A percentile compares a stretch with the other conserved stretches of the same genome.
Conservation (phyloP, 2,329 filamentous ascomycete species). For the Lachnellula subtilissima region DNA sequence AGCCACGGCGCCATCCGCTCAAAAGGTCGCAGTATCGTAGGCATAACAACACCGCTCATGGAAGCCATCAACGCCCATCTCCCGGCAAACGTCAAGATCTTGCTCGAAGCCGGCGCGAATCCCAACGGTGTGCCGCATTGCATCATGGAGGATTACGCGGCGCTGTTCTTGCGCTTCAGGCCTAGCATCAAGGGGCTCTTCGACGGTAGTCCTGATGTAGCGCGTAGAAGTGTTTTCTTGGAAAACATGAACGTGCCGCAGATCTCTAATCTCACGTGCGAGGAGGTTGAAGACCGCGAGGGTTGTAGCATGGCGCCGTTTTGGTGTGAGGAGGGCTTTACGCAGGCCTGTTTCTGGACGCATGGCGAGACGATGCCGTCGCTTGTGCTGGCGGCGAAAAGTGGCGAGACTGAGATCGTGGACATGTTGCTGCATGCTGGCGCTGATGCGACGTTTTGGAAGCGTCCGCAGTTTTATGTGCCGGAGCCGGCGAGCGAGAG, state of each 20-base stretch:
- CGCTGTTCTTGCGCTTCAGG: slow-evolving; percentile 17
- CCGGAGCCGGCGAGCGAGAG: slow-evolving; percentile 10
- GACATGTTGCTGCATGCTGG: slow-evolving; percentile 12
- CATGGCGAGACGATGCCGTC: slow-evolving; percentile 14
- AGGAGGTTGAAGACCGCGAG: slow-evolving; percentile 15
- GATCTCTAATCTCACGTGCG: slow-evolving; percentile 14
- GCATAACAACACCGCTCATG: slow-evolving; percentile 17
- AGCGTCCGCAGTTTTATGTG: slow-evolving; percentile 2
- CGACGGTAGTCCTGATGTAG: slow-evolving; percentile 6
- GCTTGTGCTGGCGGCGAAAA: slow-evolving; percentile 14
- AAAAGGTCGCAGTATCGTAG: slow-evolving; percentile 1
- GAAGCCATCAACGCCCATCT: slow-evolving; percentile 14
- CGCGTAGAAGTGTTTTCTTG: slow-evolving; percentile 3
- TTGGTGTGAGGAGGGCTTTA: slow-evolving; percentile 17
- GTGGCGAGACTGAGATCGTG: slow-evolving; percentile 13
- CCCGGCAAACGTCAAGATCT: slow-evolving; percentile 10
- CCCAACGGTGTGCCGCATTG: slow-evolving; percentile 11
- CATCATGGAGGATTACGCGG: slow-evolving; percentile 13
- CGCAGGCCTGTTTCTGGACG: slow-evolving; percentile 4
- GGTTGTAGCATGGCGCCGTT: slow-evolving; percentile 15
- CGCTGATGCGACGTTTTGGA: slow-evolving; percentile 12
- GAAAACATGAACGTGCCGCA: slow-evolving; percentile 13
- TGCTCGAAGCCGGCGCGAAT: slow-evolving; percentile 12
- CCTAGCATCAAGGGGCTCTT: slow-evolving; percentile 1
- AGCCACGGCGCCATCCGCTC: background rate